Percentiles rank a stretch among this genome's conserved stretches.
These are phyloP conservation scores for Edaphochlamys debaryana DNA, from an alignment of 139 green algal species.

Conservation along the genomic window DNA sequence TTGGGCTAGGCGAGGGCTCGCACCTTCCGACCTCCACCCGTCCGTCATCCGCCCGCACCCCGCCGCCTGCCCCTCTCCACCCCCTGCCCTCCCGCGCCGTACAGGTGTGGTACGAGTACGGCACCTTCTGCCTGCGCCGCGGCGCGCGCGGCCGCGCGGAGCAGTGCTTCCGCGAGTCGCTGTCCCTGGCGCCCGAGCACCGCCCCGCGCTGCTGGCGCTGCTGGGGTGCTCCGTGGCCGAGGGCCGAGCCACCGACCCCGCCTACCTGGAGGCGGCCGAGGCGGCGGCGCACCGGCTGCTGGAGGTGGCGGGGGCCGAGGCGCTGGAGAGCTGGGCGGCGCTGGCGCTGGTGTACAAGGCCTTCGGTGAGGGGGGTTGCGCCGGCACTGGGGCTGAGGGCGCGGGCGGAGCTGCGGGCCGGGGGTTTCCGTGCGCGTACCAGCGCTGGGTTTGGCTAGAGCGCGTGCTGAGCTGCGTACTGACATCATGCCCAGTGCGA, in stretches of 20 bases:
- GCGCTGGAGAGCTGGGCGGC: constrained; percentile 27
- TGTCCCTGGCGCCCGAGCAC: constrained; percentile 38
- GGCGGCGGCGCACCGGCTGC: constrained; percentile 35
- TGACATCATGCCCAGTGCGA: too few relatives aligned
- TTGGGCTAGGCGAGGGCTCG: too few relatives aligned
- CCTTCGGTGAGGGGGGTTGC: constrained; percentile 26
- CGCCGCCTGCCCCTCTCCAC: too few relatives aligned
- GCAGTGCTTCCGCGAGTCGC: constrained; percentile 32
- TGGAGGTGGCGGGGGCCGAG: background rate
- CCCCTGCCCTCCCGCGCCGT: too few relatives aligned
- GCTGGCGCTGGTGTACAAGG: constrained; percentile 34
- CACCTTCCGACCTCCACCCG: too few relatives aligned
- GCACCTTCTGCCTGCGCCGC: constrained; percentile 31
- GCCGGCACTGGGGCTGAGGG: background rate
- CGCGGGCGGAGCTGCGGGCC: background rate
- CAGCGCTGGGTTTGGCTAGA: too few relatives aligned
- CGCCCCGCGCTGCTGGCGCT: constrained; percentile 27
- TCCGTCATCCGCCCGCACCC: too few relatives aligned
- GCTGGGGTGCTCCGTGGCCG: constrained; percentile 29
- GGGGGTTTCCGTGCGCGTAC: too few relatives aligned
- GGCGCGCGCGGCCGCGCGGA: constrained; percentile 7
- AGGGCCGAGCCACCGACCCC: constrained; percentile 21
- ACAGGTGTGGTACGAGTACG: constrained; percentile 44
- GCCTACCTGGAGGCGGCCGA: constrained; percentile 34
- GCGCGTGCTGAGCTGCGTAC: too few relatives aligned